Conservation (phyloP, 1,284 basidiomycete species). For the Cutaneotrichosporon dermatis region DNA sequence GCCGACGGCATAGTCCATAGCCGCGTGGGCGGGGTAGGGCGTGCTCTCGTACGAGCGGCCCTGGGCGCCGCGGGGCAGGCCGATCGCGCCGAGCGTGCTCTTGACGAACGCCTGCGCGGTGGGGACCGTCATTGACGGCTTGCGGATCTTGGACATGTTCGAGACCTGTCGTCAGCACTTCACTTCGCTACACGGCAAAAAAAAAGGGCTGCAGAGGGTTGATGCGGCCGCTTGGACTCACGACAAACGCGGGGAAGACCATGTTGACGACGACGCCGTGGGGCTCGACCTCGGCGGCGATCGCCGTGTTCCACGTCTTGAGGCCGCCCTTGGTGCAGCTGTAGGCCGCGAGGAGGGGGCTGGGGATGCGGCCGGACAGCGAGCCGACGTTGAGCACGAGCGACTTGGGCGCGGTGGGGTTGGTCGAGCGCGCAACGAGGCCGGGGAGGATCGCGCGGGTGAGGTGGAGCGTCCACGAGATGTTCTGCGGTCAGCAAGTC, state of each 20-base stretch:
- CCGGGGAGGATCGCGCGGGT: conserved; percentile 63
- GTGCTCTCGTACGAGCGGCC: conserved; percentile 73
- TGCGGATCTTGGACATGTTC: conserved; percentile 89
- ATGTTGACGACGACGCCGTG: conserved; percentile 74
- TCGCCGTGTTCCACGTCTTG: conserved; percentile 76
- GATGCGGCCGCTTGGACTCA: conserved; percentile 38
- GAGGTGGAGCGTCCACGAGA: conserved; percentile 53
- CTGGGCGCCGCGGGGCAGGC: conserved; percentile 72
- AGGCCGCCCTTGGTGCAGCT: conserved; percentile 90
- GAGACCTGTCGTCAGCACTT: conserved; percentile 54
- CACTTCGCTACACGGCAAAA: too few species aligned
- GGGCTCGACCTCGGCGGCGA: conserved; percentile 74
- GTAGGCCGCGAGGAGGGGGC: conserved; percentile 90
- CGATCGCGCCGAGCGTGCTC: conserved; percentile 70
- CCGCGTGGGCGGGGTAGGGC: conserved; percentile 85
- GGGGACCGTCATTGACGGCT: conserved; percentile 67
- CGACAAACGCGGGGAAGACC: conserved; percentile 93
- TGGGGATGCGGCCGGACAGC: conserved; percentile 81
- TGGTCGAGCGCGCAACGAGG: conserved; percentile 63
- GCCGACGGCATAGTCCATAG: conserved; percentile 70
- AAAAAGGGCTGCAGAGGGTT: too few species aligned
- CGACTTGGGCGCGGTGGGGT: conserved; percentile 14
- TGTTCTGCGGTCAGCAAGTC: conserved; percentile 31
- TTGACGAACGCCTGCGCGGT: conserved; percentile 72
- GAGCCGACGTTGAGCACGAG: conserved; percentile 85